These are phyloP conservation scores for Rosa multiflora DNA, from an alignment of 306 rosid species.

Conservation along the genomic window DNA sequence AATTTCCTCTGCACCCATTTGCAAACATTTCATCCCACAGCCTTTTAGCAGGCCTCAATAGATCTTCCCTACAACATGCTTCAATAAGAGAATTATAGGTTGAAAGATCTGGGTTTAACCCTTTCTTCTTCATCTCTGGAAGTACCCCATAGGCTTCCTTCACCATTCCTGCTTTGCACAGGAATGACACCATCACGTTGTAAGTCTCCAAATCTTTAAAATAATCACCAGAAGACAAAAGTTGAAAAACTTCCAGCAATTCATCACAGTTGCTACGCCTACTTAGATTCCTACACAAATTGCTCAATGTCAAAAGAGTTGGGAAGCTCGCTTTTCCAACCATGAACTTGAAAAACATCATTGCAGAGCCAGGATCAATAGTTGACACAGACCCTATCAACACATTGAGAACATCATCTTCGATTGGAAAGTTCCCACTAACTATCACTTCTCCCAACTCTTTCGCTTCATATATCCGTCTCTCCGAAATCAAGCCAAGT, in stretches of 20 bases:
- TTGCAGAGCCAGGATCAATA: constrained; percentile 53
- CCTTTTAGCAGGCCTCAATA: constrained; percentile 76
- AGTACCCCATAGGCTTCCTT: constrained; percentile 78
- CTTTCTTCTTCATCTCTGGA: constrained; percentile 79
- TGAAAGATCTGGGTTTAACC: constrained; percentile 51
- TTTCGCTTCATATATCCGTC: constrained; percentile 55
- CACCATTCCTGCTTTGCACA: constrained; percentile 76
- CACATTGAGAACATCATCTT: constrained; percentile 71
- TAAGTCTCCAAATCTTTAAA: constrained; percentile 68
- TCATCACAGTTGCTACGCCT: constrained; percentile 56
- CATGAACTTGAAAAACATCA: constrained; percentile 62
- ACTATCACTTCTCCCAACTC: constrained; percentile 75
- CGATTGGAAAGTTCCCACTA: constrained; percentile 64
- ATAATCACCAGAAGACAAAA: constrained; percentile 44
- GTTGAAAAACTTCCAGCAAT: constrained; percentile 56
- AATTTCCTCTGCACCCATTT: constrained; percentile 63
- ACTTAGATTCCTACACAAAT: constrained; percentile 63
- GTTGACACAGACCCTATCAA: constrained; percentile 70
- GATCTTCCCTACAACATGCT: constrained; percentile 83
- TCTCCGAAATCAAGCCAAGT: constrained; percentile 54
- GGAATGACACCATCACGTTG: constrained; percentile 64
- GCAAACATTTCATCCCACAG: constrained; percentile 99
- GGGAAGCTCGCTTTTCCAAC: constrained; percentile 69
- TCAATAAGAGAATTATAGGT: constrained; percentile 77
- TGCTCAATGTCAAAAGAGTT: constrained; percentile 53